Base-by-base conservation (phyloP, 1,284 basidiomycete genomes). In the Moniliophthora roreri region DNA sequence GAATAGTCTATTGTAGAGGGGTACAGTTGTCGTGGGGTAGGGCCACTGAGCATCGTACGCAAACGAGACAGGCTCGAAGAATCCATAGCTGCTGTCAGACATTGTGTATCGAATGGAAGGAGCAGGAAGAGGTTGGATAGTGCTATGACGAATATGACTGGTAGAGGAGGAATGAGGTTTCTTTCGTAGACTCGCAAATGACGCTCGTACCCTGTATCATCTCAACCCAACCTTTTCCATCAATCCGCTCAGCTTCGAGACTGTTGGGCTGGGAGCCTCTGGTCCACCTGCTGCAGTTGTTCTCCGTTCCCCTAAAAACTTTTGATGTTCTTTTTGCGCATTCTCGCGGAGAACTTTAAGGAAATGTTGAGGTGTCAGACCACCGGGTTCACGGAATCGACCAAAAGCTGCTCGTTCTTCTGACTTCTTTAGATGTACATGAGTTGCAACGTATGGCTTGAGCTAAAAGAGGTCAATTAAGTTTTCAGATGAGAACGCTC, bases 361-460 rank as follows among this genome's bases (percentile, higher is more conserved):
- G 58, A 76, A 71, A 45, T 74, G 72, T 41, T 68, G 65, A 0
- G 74, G 63, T 32, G 74, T 75, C 9, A 79, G 59, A 10, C 76
- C 75, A 4, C 68, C 63, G 5, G 68, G 51, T 1, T 64, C 64
- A 26, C 62, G 58, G 54, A 75, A 71, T 41, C 66, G 69, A 4
- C 74, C 70, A 52, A 66, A 72, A 1, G 70, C 65, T 9, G 67
- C 66, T 11, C 65, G 62, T 50, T 67, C 60, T 59, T 77, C 66
- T 34, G 63, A 56, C 45, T 63, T 64, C 6, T 64, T 68, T 2
- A 77, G 68, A 20, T 63, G 65, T 10, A 71, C 69, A 39, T 60
- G 65, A 28, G 73, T 56, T 6, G 68, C 65, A 37, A 80, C 77
- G 62, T 79, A 80, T 2, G 77, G 75, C 62, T 74, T 77, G n/a